These are phyloP conservation scores for Exophiala dermatitidis DNA, from an alignment of 2,329 filamentous ascomycete genomes.

Conservation along the genomic window DNA sequence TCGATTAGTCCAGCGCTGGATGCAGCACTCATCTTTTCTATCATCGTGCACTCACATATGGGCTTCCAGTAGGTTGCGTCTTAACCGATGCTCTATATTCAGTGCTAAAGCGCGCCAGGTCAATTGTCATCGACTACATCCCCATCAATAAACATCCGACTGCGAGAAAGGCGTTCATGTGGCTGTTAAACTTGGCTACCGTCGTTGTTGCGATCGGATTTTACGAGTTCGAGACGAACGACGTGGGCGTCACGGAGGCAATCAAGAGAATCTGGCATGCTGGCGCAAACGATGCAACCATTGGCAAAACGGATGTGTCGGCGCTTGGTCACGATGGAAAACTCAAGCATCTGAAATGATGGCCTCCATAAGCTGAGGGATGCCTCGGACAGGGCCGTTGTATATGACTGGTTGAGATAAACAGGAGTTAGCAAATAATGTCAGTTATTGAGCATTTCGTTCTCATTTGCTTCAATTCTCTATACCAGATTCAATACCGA, in stretches of 20 bases:
- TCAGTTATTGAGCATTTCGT: background rate
- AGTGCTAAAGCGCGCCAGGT: constrained; percentile 33
- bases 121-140: constrained; percentile 85
- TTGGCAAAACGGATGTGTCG: constrained; percentile 18
- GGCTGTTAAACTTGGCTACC: constrained; percentile 72
- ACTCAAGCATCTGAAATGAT: constrained; percentile 18
- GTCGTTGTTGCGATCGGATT: constrained; percentile 76
- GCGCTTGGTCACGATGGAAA: constrained; percentile 22
- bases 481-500: background rate
- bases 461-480: background rate
- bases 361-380: background rate
- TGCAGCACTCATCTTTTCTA: constrained; percentile 70
- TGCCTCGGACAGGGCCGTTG: background rate
- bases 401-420: background rate
- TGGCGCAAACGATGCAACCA: constrained; percentile 34
- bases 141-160: constrained; percentile 63
- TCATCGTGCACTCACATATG: constrained; percentile 91
- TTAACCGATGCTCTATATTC: no score
- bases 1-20: constrained; percentile 85
- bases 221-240: constrained; percentile 99
- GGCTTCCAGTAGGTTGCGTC: constrained; percentile 66
- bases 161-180: constrained; percentile 60
- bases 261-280: constrained; percentile 87
- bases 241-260: constrained; percentile 86
- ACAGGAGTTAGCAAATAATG: background rate